Evolutionary conservation across 176 grass and related monocot genomes (phyloP).

Genomic region (Oryza meridionalis): DNA sequence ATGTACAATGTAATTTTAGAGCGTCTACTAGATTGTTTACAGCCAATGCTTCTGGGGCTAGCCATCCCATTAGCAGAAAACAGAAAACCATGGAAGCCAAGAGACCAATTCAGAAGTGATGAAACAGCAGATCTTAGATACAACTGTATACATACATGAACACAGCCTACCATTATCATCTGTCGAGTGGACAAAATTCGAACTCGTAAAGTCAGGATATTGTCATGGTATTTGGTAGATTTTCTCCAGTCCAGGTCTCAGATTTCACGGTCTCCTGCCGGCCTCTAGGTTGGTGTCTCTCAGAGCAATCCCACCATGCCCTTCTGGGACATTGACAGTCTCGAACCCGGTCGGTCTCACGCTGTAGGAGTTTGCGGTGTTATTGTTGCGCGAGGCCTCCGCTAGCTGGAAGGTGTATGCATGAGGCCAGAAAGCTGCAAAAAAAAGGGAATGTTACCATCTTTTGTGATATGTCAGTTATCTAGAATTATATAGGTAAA

Average conservation of each 20-base stretch:
- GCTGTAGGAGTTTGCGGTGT: conserved; percentile 47
- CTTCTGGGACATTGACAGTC: conserved; percentile 48
- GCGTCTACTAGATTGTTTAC: conserved; percentile 27
- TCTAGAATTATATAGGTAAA: conserved; percentile 7
- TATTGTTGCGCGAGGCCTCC: conserved; percentile 38
- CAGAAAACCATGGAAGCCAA: background rate
- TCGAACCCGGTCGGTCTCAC: conserved; percentile 52
- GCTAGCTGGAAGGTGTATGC: conserved; percentile 62
- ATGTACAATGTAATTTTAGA: background rate
- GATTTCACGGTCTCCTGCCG: conserved; percentile 47
- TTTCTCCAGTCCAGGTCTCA: background rate
- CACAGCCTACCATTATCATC: background rate
- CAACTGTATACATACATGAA: conserved; percentile 12
- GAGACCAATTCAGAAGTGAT: background rate
- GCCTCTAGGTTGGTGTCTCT: conserved; percentile 59
- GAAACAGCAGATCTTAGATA: conserved; percentile 26
- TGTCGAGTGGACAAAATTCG: background rate
- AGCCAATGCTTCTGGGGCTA: background rate
- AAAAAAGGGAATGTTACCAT: background rate
- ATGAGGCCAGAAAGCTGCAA: conserved; percentile 75
- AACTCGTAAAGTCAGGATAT: background rate
- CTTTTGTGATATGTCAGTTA: background rate
- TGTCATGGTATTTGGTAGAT: background rate
- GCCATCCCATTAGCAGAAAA: background rate
- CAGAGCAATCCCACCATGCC: conserved; percentile 29